A percentile compares a stretch with the other conserved stretches of the same genome.
Conservation (phyloP, 1,284 basidiomycete species). For the Apiotrichum gamsii region DNA sequence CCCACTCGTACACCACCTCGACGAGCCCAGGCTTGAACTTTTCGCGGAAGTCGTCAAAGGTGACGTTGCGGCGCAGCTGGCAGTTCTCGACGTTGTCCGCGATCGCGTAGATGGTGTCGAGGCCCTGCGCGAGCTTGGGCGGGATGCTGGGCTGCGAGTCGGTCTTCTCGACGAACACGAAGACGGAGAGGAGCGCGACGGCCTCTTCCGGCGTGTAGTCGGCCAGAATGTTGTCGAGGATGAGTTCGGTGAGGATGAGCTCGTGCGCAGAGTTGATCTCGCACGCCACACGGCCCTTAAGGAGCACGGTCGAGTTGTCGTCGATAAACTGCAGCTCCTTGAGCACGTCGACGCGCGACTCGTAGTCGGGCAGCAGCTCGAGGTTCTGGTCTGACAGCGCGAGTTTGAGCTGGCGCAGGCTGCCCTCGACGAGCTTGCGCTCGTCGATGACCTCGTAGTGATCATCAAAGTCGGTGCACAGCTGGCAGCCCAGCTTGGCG, state of each 20-base stretch:
- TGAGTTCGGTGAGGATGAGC: constrained; percentile 90
- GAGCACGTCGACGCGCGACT: constrained; percentile 84
- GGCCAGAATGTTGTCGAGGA: constrained; percentile 89
- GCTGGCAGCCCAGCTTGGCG: constrained; percentile 52
- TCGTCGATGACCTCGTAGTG: constrained; percentile 69
- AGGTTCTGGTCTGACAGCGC: constrained; percentile 92
- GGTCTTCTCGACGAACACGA: constrained; percentile 97
- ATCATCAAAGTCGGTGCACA: constrained; percentile 60
- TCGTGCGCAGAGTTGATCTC: constrained; percentile 99
- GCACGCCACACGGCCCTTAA: constrained; percentile 97
- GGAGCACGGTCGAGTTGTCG: constrained; percentile 83
- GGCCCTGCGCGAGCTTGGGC: constrained; percentile 62
- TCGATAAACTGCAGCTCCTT: constrained; percentile 89
- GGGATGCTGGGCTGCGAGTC: constrained; percentile 76
- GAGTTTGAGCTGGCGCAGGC: constrained; percentile 68
- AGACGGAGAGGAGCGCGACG: constrained; percentile 92
- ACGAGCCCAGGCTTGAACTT: constrained; percentile 80
- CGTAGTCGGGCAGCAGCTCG: constrained; percentile 94
- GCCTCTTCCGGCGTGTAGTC: constrained; percentile 90
- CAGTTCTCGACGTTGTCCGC: constrained; percentile 74
- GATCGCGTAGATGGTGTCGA: constrained; percentile 69
- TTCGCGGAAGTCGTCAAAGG: constrained; percentile 66
- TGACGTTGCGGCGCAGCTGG: constrained; percentile 72
- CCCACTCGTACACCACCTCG: constrained; percentile 98
- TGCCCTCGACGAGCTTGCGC: constrained; percentile 64